Base-by-base conservation (phyloP, 441 rosid species). In the Biscutella auriculata region DNA sequence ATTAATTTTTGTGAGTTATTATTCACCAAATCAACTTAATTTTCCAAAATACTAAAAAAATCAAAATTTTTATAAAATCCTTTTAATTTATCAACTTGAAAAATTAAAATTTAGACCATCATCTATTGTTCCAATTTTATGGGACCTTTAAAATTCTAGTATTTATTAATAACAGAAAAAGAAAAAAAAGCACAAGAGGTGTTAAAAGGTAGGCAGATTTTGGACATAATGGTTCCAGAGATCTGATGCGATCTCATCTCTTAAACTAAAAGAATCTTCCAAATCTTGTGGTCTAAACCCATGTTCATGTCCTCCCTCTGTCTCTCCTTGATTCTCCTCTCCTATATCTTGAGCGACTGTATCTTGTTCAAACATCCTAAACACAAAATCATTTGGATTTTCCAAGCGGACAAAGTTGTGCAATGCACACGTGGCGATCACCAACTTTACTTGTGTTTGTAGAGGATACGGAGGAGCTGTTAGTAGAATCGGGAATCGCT, bases 391-490 rank as follows among this genome's bases (percentile, higher is more conserved):
- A 58, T 84, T 95, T 0, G 92, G 96, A 54, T 80, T 84, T 74
- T 87, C 97, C 53, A 55, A 73, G 26, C 83, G 92, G 30, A 90
- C 65, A 75, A 71, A 90, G 67, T 90, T 90, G 74, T 87, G 96
- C 50, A 90, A 48, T 5, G 97, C 89, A 12, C 92, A 90, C 1
- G 95, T 77, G 7, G 84, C 97, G n/a, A 90, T 84, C 9, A 90
- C 90, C 74, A 90, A 64, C 68, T 90, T 90, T 58, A 90, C 95
- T 74, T 90, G 95, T 4, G 95, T 85, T 51, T 75, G 95, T 32
- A 87, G 76, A 33, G 97, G 95, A 67, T 90, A 90, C 5, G 97
- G 95, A 44, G 97, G 95, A 63, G 96, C 89, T 13, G 95, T 63
- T 71, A 74, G 74, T 64, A 90, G 56, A 54, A 87, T 90, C 0